phyloP scores from a whole-genome alignment of 179 eudicot species.

The Beta macrorhiza region DNA sequence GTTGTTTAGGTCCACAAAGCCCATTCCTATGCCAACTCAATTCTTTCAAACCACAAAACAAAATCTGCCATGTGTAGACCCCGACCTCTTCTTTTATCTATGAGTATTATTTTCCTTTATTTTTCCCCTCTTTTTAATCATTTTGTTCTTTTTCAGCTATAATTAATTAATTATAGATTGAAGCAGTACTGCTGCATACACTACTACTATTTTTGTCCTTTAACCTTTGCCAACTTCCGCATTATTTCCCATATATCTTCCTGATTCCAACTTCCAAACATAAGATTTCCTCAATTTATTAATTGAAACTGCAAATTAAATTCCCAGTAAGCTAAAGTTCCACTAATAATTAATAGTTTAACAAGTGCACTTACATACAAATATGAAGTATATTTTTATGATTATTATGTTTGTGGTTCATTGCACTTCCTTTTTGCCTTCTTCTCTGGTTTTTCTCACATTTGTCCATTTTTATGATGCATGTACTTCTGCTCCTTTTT shows the following conservation, averaged over 20 bases:
- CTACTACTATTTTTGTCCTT: slow-evolving; percentile 24
- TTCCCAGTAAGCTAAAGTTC: slow-evolving; percentile 6
- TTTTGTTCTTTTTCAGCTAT: not conserved
- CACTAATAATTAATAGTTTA: slow-evolving; percentile 22
- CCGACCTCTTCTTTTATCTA: not conserved
- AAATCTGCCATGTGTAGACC: slow-evolving; percentile 4
- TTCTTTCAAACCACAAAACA: slow-evolving; percentile 11
- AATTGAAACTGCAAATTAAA: not conserved
- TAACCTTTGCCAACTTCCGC: slow-evolving; percentile 16
- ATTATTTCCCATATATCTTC: slow-evolving; percentile 17
- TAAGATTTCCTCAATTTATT: slow-evolving; percentile 22
- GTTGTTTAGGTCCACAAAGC: slow-evolving; percentile 33
- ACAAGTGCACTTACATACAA: not conserved
- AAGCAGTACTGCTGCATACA: not conserved
- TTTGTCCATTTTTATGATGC: slow-evolving; percentile 14
- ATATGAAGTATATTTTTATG: not conserved
- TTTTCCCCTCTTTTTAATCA: not conserved
- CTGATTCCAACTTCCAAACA: slow-evolving; percentile 18
- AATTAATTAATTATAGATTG: not conserved
- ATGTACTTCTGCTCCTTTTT: not conserved
- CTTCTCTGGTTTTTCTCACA: slow-evolving; percentile 18
- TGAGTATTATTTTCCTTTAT: not conserved
- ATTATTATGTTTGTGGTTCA: slow-evolving; percentile 18
- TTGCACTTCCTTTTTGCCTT: slow-evolving; percentile 29
- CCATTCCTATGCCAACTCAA: slow-evolving; percentile 25